phyloP scores from a whole-genome alignment of 1,139 yeast genomes.

The Geotrichum candidum region DNA sequence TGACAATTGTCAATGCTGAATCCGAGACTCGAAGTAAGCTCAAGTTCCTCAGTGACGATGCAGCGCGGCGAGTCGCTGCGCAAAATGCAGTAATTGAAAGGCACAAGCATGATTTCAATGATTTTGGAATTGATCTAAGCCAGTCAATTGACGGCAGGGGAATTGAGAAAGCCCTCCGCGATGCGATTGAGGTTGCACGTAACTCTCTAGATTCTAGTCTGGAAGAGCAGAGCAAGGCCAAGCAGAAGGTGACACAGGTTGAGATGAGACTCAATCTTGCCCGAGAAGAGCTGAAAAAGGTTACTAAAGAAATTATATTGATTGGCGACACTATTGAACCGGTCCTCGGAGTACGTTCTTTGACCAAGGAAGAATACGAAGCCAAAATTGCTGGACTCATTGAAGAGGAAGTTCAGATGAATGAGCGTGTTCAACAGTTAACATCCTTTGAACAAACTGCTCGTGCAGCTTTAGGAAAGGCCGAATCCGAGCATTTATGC shows the following conservation, averaged over 20 bases:
- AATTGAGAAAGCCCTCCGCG: slow-evolving; percentile 4
- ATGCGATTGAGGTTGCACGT: slow-evolving; percentile 2
- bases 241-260: background rate
- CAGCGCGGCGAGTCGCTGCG: slow-evolving; percentile 31
- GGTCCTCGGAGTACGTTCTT: slow-evolving; percentile 1
- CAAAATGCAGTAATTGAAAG: slow-evolving; percentile 27
- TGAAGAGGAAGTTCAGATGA: slow-evolving; percentile 1
- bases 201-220: background rate
- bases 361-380: slow-evolving; percentile 16
- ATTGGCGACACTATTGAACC: slow-evolving; percentile 10
- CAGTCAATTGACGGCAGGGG: background rate
- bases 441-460: slow-evolving; percentile 7
- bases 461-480: slow-evolving; percentile 4
- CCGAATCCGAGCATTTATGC: slow-evolving; percentile 6
- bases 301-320: background rate
- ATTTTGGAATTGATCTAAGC: slow-evolving; percentile 28
- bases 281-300: slow-evolving; percentile 4
- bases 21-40: slow-evolving; percentile 54
- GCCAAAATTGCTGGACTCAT: slow-evolving; percentile 15
- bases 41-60: slow-evolving; percentile 41
- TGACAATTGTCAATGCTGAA: slow-evolving; percentile 50
- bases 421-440: slow-evolving; percentile 1
- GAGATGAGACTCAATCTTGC: slow-evolving; percentile 6
- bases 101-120: slow-evolving; percentile 19
- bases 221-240: background rate